These are phyloP conservation scores for Alectoria sarmentosa DNA, from an alignment of 495 filamentous ascomycete genomes.

Conservation along the genomic window DNA sequence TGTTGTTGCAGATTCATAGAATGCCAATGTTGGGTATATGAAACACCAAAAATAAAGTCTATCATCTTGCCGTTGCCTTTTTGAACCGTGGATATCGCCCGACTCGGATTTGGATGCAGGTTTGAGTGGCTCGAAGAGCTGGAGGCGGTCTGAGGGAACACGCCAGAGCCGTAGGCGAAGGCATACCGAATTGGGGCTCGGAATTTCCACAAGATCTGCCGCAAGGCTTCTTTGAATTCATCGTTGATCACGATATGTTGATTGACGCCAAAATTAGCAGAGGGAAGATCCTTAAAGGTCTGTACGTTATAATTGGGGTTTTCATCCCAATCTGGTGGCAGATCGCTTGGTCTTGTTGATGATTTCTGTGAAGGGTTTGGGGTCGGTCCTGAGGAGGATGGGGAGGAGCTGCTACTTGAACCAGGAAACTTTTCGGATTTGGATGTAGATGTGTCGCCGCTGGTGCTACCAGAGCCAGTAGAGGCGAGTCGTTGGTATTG, in stretches of 20 bases:
- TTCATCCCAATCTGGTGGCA: slow-evolving; percentile 66
- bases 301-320: slow-evolving; percentile 68
- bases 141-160: slow-evolving; percentile 73
- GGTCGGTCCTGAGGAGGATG: slow-evolving; percentile 30
- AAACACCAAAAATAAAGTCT: slow-evolving; percentile 95
- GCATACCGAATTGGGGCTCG: slow-evolving; percentile 89
- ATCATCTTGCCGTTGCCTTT: slow-evolving; percentile 90
- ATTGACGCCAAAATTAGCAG: slow-evolving; percentile 85
- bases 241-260: slow-evolving; percentile 92
- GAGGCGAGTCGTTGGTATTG: slow-evolving; percentile 17
- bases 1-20: slow-evolving; percentile 82
- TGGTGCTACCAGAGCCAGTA: slow-evolving; percentile 15
- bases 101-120: slow-evolving; percentile 67
- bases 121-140: slow-evolving; percentile 37
- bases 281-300: slow-evolving; percentile 78
- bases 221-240: slow-evolving; percentile 85
- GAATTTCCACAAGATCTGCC: slow-evolving; percentile 88
- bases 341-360: slow-evolving; percentile 23
- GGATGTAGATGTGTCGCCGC: background rate
- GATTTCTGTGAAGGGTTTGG: slow-evolving; percentile 22
- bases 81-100: slow-evolving; percentile 72
- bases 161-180: slow-evolving; percentile 94
- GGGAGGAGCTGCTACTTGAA: slow-evolving; percentile 23
- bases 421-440: background rate
- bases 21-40: slow-evolving; percentile 95